These are phyloP conservation scores for Xylaria arbuscula DNA, from an alignment of 2,329 filamentous ascomycete genomes.

Conservation along the genomic window DNA sequence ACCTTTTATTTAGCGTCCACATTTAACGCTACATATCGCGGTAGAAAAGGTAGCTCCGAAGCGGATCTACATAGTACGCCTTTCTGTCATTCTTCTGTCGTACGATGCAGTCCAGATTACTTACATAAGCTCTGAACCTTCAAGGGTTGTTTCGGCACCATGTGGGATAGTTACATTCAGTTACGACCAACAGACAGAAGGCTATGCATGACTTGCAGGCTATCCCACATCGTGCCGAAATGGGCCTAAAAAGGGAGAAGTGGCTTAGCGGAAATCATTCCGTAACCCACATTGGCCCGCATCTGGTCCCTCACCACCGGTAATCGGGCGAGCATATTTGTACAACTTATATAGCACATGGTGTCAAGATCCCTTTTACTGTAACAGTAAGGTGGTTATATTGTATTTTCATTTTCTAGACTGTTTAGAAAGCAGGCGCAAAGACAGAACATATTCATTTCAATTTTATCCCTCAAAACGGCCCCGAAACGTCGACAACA, in stretches of 20 bases:
- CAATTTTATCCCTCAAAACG: not conserved
- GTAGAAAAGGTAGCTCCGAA: not conserved
- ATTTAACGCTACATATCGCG: no score
- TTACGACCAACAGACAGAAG: no score
- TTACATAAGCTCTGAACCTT: no score
- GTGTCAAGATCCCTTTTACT: not conserved
- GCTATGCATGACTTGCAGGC: no score
- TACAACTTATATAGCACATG: not conserved
- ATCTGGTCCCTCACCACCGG: not conserved
- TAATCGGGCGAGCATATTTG: not conserved
- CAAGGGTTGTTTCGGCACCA: no score
- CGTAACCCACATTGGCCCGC: constrained; percentile 2
- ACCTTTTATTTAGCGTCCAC: no score
- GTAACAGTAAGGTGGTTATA: not conserved
- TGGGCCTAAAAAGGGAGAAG: not conserved
- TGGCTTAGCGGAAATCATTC: not conserved
- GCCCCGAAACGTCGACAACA: not conserved
- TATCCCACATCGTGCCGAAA: not conserved
- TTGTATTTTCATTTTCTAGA: constrained; percentile 7
- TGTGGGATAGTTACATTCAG: no score
- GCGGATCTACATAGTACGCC: not conserved
- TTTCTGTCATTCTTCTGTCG: no score
- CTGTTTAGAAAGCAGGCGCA: not conserved
- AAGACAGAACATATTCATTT: not conserved
- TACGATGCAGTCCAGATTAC: no score